Percentiles rank a stretch among this genome's conserved stretches.
Conservation (phyloP, 2,329 filamentous ascomycete genomes). For the Sporothrix variecibatus region DNA sequence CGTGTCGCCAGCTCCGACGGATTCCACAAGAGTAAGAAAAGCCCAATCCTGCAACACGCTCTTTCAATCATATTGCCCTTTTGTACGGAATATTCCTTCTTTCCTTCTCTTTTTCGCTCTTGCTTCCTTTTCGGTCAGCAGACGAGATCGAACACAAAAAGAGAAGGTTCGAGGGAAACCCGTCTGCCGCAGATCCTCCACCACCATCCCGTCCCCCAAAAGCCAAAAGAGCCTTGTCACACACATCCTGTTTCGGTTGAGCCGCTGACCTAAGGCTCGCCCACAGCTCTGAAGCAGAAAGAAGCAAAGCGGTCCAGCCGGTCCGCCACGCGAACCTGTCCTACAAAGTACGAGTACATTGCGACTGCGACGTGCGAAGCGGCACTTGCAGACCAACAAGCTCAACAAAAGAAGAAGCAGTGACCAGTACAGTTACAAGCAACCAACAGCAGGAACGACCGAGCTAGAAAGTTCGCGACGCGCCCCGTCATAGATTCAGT, state of each 20-base stretch:
- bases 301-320: constrained; percentile 17
- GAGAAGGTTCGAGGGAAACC: constrained; percentile 10
- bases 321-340: constrained; percentile 19
- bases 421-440: background rate
- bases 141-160: background rate
- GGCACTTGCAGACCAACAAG: background rate
- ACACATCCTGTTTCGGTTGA: constrained; percentile 35
- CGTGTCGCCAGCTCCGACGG: background rate
- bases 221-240: constrained; percentile 25
- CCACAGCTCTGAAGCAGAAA: constrained; percentile 20
- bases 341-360: background rate
- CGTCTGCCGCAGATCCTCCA: constrained; percentile 26
- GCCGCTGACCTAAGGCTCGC: constrained; percentile 30
- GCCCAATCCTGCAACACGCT: background rate
- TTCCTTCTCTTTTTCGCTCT: background rate
- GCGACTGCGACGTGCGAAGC: constrained; percentile 5
- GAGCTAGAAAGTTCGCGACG: background rate
- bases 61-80: background rate
- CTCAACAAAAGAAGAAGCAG: background rate
- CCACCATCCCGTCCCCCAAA: constrained; percentile 23
- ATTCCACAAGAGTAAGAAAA: constrained; percentile 10
- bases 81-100: background rate
- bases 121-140: background rate
- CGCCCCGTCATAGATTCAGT: background rate
- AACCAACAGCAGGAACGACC: background rate